Conservation (phyloP, 2,329 filamentous ascomycete species). For the Dactylonectria estremocensis region DNA sequence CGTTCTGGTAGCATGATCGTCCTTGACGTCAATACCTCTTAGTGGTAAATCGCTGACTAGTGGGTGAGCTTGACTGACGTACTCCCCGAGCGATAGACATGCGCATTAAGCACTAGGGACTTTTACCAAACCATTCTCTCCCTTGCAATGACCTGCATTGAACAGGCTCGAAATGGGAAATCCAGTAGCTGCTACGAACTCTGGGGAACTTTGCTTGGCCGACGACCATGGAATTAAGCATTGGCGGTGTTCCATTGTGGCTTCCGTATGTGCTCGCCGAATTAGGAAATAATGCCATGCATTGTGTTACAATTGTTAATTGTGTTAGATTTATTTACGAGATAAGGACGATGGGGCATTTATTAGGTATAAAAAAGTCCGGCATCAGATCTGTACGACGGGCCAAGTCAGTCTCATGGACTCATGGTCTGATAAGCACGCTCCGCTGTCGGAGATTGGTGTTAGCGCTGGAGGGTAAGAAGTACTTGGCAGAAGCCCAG, state of each 20-base stretch:
- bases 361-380: slow-evolving; percentile 6
- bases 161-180: neutral
- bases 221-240: slow-evolving; percentile 7
- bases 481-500: neutral
- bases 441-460: slow-evolving; percentile 23
- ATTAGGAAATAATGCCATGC: slow-evolving; percentile 21
- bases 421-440: slow-evolving; percentile 11
- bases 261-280: slow-evolving; percentile 4
- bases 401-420: slow-evolving; percentile 6
- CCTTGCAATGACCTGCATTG: neutral
- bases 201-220: neutral
- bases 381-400: slow-evolving; percentile 1
- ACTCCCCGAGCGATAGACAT: neutral
- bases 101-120: neutral
- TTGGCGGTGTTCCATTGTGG: slow-evolving; percentile 14
- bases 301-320: slow-evolving; percentile 3
- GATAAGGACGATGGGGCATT: slow-evolving; percentile 15
- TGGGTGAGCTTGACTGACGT: neutral
- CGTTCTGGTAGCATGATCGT: neutral
- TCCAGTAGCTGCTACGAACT: neutral
- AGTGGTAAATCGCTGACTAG: neutral
- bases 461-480: slow-evolving; percentile 12
- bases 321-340: slow-evolving; percentile 6
- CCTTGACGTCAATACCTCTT: neutral
- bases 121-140: neutral